Evolutionary conservation across 106 monocot species (phyloP).

Genomic region (Vanilla planifolia): DNA sequence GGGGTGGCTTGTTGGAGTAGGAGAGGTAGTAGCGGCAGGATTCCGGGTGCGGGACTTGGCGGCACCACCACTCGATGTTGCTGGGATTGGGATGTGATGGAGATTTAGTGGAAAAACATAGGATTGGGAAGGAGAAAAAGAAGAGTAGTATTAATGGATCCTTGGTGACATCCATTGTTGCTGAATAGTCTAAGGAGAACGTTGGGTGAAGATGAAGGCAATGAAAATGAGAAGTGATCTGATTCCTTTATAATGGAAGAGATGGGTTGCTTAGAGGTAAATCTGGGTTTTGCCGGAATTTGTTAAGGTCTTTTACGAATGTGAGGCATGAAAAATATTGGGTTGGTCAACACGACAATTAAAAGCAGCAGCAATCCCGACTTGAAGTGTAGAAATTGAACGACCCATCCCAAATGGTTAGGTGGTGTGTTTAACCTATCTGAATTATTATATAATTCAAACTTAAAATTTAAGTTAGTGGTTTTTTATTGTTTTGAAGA

Average conservation of each 20-base stretch:
- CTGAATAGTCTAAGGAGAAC: neutral
- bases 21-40: slow-evolving; percentile 31
- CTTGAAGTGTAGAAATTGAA: no score
- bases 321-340: no score
- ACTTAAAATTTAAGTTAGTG: no score
- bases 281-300: no score
- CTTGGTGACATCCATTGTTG: neutral
- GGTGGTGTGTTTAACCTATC: no score
- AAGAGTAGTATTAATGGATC: neutral
- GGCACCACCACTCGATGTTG: slow-evolving; percentile 21
- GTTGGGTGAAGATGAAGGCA: neutral
- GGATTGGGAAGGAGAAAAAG: neutral
- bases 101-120: neutral
- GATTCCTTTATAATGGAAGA: neutral
- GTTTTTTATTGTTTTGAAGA: no score
- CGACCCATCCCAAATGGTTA: no score
- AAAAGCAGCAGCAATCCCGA: no score
- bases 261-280: neutral
- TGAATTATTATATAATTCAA: no score
- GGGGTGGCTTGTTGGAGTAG: neutral
- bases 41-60: slow-evolving; percentile 16
- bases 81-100: neutral
- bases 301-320: no score
- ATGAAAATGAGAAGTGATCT: neutral
- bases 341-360: no score